These are phyloP conservation scores for Coemansia sp. DNA, from an alignment of 192 early-diverging fungal genomes.

Conservation along the genomic window DNA sequence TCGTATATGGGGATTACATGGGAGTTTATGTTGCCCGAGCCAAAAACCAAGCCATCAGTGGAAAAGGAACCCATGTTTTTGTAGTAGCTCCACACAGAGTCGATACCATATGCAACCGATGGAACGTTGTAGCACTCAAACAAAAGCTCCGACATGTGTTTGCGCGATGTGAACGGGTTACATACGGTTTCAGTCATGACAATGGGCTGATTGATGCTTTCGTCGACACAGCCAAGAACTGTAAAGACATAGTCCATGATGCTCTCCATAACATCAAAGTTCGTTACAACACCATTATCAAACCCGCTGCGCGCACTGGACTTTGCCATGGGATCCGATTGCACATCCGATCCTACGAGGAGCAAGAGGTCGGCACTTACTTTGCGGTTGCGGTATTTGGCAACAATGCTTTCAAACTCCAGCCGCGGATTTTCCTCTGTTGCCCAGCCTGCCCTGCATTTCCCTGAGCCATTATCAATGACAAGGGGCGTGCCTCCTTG, in stretches of 20 bases:
- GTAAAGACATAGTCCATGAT: slow-evolving; percentile 85
- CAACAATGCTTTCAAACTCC: slow-evolving; percentile 74
- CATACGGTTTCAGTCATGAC: slow-evolving; percentile 87
- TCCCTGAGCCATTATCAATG: slow-evolving; percentile 76
- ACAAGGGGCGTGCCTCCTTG: slow-evolving; percentile 58
- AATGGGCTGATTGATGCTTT: slow-evolving; percentile 75
- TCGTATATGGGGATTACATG: slow-evolving; percentile 74
- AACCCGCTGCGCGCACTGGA: slow-evolving; percentile 49
- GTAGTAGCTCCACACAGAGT: slow-evolving; percentile 85
- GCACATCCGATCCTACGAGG: slow-evolving; percentile 40
- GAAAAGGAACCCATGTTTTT: slow-evolving; percentile 61
- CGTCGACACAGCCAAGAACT: slow-evolving; percentile 71
- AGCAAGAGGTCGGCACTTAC: slow-evolving; percentile 26
- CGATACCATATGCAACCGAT: slow-evolving; percentile 80
- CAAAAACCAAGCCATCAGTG: slow-evolving; percentile 71
- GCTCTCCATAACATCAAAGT: slow-evolving; percentile 65
- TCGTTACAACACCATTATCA: slow-evolving; percentile 43
- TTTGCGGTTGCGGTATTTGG: slow-evolving; percentile 63
- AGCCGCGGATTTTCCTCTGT: slow-evolving; percentile 55
- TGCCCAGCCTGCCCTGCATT: slow-evolving; percentile 83
- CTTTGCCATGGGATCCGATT: slow-evolving; percentile 44
- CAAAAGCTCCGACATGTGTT: slow-evolving; percentile 80
- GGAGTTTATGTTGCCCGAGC: slow-evolving; percentile 68
- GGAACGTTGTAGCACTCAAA: slow-evolving; percentile 84
- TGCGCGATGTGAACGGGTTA: slow-evolving; percentile 72